Base-by-base conservation (phyloP, 768 basidiomycete genomes). In the Chalciporus sphaerocephalus region DNA sequence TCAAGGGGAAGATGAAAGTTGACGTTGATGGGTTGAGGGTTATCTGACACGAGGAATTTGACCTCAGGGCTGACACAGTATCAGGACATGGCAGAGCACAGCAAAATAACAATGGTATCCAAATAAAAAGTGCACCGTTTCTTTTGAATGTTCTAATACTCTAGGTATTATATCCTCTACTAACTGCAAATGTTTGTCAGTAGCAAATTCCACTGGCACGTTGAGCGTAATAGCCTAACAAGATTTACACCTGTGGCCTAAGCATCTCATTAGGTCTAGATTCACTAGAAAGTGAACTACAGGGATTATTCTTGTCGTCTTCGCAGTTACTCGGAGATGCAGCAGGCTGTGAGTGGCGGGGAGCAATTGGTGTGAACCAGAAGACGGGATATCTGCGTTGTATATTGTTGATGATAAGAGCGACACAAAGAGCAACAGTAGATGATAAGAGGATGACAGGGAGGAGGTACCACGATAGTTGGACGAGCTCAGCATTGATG, bases 391-490 rank as follows among this genome's bases (percentile, higher is more conserved):
- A 80, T 37, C 70, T 62, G 25, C 75, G 59, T 54, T 76, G 76
- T 30, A 79, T 72, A 54, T 79, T 80, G 52, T 80, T 74, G 39
- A 69, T 48, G 18, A 76, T 38, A 13, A 81, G 62, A 5, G 75
- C 76, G 3, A 77, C 71, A 0, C 46, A 59, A 25, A 79, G 67
- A 7, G 68, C 67, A 6, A 80, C 61, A 8, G 63, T 51, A 5
- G 74, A 74, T 5, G 73, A 70, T 5, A 81, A 67, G 10, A 81
- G 64, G 38, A 79, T 56, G 35, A 79, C 69, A 12, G 76, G 76
- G 11, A 81, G 63, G 47, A 76, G 74, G 52, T 77, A 74, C 78
- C 77, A 79, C 11, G 71, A 73, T 36, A 79, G 55, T n/a, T 59
- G 51, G 15, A 73, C 57, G 15, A 76, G 58, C 13, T 74, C 65